Evolutionary conservation across 805 yeast species (phyloP), one percentile per base, ranked within the genome.

Genomic region (Cyberlindnera euphorbiae): DNA sequence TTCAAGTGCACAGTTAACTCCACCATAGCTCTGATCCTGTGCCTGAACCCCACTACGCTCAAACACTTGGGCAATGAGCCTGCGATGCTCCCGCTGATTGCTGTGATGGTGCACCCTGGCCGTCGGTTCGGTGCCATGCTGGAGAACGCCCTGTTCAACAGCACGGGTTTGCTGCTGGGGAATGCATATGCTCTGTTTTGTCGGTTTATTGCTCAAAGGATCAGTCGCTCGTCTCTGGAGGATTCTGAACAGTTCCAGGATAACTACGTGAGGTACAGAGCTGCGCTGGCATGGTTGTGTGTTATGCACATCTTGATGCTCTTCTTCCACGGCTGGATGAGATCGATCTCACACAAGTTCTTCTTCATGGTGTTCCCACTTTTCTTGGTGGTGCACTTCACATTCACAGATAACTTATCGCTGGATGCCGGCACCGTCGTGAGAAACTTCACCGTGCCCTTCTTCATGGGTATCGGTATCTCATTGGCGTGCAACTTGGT

Each of bases 61-160:
- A 42, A 30, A 8, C 51, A 45, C 8, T 30, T 71, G 13, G 75
- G 75, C 5, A 47, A 47, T 5, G 64, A 67, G 25, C 66, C 71
- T 1, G 67, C 69, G 9, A 62, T 71, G 64, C 48, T 70, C 9
- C 69, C 73, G 0, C 44, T 71, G 27, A 60, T 67, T 5, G 62
- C 73, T 2, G 74, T 70, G 12, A 67, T 66, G 49, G 66, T 67
- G 5, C 73, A 69, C 44, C 75, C 75, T 2, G 75, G 76, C 0
- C 60, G 74, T 42, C 58, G 77, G 33, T 56, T 69, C 3, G 71
- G 75, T 16, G 63, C 70, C 6, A 69, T 71, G 48, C 56, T 71
- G 17, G 73, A 71, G 42, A 64, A 65, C 16, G 58, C 59, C 7
- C 47, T 66, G 4, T 56, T 66, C 30, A 66, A 71, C 46, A 41